Evolutionary conservation across 805 yeast species (phyloP).

Genomic region (Yarrowia sp.): DNA sequence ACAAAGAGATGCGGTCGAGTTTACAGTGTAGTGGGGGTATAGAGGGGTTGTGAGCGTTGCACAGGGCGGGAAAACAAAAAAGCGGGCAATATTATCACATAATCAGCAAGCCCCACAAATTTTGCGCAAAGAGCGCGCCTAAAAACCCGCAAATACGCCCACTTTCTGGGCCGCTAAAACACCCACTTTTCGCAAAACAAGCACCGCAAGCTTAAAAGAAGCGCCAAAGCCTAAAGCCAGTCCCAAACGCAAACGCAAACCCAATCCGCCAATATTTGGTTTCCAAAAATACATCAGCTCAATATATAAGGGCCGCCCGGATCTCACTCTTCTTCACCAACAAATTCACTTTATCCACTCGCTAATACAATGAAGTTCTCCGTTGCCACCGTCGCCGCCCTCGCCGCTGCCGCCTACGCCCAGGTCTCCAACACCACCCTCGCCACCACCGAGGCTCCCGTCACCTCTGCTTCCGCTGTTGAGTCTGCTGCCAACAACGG

Average conservation of each 20-base stretch:
- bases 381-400: conserved; percentile 30
- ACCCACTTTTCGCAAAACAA: neutral
- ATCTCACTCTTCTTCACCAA: neutral
- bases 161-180: neutral
- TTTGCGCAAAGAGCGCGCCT: too few relatives aligned
- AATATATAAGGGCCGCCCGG: conserved; percentile 7
- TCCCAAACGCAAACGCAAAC: neutral
- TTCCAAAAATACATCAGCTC: conserved; percentile 13
- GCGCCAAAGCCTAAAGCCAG: neutral
- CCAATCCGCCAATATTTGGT: neutral
- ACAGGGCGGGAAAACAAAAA: neutral
- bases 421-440: conserved; percentile 26
- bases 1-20: neutral
- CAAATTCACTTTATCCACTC: conserved; percentile 24
- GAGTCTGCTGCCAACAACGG: conserved; percentile 42
- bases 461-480: conserved; percentile 41
- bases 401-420: conserved; percentile 32
- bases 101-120: too few relatives aligned
- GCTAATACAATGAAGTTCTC: conserved; percentile 31
- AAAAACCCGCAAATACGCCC: too few relatives aligned
- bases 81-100: neutral
- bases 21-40: neutral
- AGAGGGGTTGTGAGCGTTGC: neutral
- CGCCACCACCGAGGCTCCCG: conserved; percentile 25
- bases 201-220: neutral